Evolutionary conservation across 139 green algal genomes (phyloP).

Genomic region (Coelastrella sp.): DNA sequence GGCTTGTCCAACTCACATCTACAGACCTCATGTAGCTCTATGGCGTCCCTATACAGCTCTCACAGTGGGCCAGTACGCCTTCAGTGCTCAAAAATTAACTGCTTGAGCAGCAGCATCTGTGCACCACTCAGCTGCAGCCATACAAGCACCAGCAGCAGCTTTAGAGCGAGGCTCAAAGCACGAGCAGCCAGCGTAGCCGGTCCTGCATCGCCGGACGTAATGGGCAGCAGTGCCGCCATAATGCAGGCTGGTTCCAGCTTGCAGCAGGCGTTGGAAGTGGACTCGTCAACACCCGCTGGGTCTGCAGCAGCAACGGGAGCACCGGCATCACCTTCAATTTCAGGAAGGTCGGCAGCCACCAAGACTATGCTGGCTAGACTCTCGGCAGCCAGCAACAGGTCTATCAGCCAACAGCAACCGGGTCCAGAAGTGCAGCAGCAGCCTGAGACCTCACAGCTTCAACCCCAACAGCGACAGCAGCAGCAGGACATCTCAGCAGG

Average conservation of each 20-base stretch:
- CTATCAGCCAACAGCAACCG: not conserved
- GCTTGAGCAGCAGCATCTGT: too few relatives aligned
- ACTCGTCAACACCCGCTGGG: not conserved
- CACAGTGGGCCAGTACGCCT: too few relatives aligned
- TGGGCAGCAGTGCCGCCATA: not conserved
- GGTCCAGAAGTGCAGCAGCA: not conserved
- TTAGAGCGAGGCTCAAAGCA: too few relatives aligned
- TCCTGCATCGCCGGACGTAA: not conserved
- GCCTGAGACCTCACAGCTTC: not conserved
- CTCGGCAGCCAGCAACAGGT: not conserved
- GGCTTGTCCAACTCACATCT: not conserved
- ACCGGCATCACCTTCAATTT: not conserved
- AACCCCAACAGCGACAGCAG: conserved; percentile 8
- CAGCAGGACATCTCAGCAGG: not conserved
- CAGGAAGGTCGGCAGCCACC: not conserved
- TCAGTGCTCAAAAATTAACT: too few relatives aligned
- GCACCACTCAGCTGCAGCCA: too few relatives aligned
- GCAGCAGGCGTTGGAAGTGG: not conserved
- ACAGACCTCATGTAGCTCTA: too few relatives aligned
- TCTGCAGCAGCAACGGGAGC: not conserved
- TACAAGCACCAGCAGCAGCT: too few relatives aligned
- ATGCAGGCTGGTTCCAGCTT: not conserved
- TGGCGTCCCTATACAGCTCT: not conserved
- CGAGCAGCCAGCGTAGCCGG: not conserved
- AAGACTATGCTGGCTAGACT: not conserved